Percentiles rank a stretch among this genome's conserved stretches.
Evolutionary conservation across 805 yeast genomes (phyloP).

Genomic region (Wickerhamiella musiphila): DNA sequence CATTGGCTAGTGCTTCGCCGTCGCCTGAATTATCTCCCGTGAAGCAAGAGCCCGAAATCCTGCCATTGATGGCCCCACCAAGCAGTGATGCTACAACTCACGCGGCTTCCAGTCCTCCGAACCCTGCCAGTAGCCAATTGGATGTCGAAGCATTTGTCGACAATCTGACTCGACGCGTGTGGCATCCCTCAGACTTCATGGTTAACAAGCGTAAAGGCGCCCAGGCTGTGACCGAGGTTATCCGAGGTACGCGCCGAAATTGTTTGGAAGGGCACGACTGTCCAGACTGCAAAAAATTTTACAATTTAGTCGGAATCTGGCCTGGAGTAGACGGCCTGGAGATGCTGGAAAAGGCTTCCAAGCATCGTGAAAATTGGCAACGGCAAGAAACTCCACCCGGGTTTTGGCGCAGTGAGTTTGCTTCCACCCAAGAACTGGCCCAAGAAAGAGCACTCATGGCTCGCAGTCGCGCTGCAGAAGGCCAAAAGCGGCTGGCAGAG

Average conservation of each 20-base stretch:
- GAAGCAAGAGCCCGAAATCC: no score
- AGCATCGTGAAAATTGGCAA: constrained; percentile 19
- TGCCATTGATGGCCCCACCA: no score
- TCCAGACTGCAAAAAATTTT: constrained; percentile 17
- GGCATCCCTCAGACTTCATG: constrained; percentile 26
- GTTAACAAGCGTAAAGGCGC: constrained; percentile 15
- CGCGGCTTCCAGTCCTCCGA: no score
- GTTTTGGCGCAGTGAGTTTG: constrained; percentile 41
- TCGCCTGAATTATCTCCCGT: no score
- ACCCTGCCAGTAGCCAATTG: no score
- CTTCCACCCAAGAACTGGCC: constrained; percentile 33
- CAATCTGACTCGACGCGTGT: no score
- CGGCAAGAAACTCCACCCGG: constrained; percentile 39
- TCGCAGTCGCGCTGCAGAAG: constrained; percentile 21
- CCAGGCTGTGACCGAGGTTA: constrained; percentile 22
- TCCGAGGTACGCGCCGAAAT: constrained; percentile 21
- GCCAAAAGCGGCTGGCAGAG: constrained; percentile 4
- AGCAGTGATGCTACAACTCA: no score
- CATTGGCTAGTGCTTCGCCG: no score
- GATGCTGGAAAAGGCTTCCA: constrained; percentile 10
- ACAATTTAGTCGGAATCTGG: constrained; percentile 1
- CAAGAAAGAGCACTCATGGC: constrained; percentile 24
- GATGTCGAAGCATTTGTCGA: no score
- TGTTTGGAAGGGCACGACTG: constrained; percentile 25
- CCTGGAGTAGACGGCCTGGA: neutral